These are phyloP conservation scores for Pseudogymnoascus verrucosus DNA, from an alignment of 2,329 filamentous ascomycete species.

Conservation along the genomic window DNA sequence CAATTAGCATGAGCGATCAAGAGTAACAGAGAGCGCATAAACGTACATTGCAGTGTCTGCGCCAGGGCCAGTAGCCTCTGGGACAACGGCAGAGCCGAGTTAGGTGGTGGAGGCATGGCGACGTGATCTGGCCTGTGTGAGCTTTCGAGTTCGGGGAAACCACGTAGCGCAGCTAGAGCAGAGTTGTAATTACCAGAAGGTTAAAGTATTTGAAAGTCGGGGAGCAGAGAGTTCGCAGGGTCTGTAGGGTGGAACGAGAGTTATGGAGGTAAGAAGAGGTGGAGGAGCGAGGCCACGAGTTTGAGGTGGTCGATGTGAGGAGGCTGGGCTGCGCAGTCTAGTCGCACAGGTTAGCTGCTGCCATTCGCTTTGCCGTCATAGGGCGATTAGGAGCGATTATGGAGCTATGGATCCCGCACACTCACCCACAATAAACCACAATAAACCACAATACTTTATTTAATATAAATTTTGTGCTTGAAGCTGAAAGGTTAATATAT, in stretches of 20 bases:
- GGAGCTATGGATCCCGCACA: slow-evolving; percentile 5
- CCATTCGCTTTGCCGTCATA: slow-evolving; percentile 6
- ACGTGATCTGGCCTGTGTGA: slow-evolving; percentile 6
- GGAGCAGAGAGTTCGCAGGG: neutral
- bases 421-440: neutral
- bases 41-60: slow-evolving; percentile 85
- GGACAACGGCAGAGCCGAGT: slow-evolving; percentile 25
- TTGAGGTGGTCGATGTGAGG: slow-evolving; percentile 6
- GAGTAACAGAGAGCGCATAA: slow-evolving; percentile 23
- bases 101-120: slow-evolving; percentile 28
- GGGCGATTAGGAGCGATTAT: slow-evolving; percentile 6
- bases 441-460: neutral
- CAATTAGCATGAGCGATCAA: slow-evolving; percentile 21
- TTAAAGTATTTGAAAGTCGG: neutral
- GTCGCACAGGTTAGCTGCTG: slow-evolving; percentile 5
- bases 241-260: neutral
- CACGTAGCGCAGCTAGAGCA: neutral
- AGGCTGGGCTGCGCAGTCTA: neutral
- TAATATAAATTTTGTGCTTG: neutral
- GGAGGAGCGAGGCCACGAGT: neutral
- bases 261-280: neutral
- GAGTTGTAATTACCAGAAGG: neutral
- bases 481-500: neutral
- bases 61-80: slow-evolving; percentile 65
- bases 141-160: neutral